Evolutionary conservation across 331 rosid species (phyloP).

Genomic region (Phaseolus coccineus): DNA sequence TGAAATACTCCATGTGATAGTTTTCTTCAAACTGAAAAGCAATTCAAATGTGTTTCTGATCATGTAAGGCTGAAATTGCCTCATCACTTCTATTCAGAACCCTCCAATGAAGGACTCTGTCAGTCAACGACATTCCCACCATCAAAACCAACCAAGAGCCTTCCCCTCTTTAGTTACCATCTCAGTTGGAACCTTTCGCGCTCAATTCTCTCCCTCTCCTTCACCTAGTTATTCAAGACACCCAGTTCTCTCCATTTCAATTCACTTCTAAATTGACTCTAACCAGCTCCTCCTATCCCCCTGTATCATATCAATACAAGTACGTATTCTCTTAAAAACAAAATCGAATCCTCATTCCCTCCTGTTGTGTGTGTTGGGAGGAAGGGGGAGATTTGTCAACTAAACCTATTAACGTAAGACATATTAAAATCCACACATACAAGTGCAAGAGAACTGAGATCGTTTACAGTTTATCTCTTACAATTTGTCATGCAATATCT

Average conservation of each 20-base stretch:
- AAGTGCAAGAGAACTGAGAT: neutral
- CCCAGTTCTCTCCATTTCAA: neutral
- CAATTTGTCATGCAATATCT: neutral
- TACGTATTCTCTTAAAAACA: neutral
- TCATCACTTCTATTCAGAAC: neutral
- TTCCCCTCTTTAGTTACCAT: neutral
- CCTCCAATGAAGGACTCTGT: neutral
- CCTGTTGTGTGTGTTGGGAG: neutral
- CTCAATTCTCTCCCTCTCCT: neutral
- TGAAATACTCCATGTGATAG: neutral
- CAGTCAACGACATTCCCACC: neutral
- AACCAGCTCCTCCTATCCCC: neutral
- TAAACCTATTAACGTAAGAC: slow-evolving; percentile 2
- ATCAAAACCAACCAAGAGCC: slow-evolving; percentile 3
- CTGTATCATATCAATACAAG: neutral
- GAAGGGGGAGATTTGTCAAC: neutral
- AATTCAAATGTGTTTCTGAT: neutral
- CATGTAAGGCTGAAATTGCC: neutral
- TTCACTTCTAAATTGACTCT: neutral
- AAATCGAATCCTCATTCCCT: neutral
- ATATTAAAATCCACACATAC: neutral
- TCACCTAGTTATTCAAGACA: neutral
- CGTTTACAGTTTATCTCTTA: neutral
- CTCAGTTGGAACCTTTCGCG: neutral
- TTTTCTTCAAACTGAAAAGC: neutral